Percentiles rank a stretch among this genome's conserved stretches.
Conservation (phyloP, 1,284 basidiomycete species). For the Coniophora puteana region DNA sequence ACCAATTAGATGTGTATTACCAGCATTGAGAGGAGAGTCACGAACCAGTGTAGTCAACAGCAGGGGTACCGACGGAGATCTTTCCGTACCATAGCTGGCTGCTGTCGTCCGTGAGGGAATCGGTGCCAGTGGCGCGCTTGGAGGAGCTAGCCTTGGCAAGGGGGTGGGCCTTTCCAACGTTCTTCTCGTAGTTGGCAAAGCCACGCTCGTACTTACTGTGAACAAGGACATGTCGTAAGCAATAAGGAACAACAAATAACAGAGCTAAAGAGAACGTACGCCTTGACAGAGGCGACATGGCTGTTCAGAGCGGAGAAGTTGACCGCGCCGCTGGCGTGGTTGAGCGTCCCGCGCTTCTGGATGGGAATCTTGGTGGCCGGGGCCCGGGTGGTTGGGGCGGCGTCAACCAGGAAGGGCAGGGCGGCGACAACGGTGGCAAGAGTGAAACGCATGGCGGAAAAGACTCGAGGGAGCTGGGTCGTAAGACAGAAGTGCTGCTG, state of each 20-base stretch:
- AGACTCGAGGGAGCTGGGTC: too few relatives aligned
- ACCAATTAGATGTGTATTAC: slow-evolving; percentile 3
- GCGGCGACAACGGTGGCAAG: slow-evolving; percentile 9
- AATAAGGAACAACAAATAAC: too few relatives aligned
- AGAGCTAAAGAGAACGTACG: slow-evolving; percentile 9
- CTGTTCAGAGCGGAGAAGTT: slow-evolving; percentile 9
- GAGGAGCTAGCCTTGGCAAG: not conserved
- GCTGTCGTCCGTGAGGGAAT: slow-evolving; percentile 18
- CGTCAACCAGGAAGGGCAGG: slow-evolving; percentile 12
- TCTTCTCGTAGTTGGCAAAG: slow-evolving; percentile 12
- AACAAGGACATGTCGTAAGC: not conserved
- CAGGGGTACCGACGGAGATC: slow-evolving; percentile 30
- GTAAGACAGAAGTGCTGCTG: too few relatives aligned
- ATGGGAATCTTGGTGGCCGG: slow-evolving; percentile 8
- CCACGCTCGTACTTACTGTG: slow-evolving; percentile 18
- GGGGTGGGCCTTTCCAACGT: slow-evolving; percentile 11
- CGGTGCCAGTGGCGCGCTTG: slow-evolving; percentile 5
- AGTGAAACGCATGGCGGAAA: slow-evolving; percentile 16
- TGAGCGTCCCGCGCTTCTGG: slow-evolving; percentile 12
- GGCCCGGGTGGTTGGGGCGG: slow-evolving; percentile 6
- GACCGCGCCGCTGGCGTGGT: slow-evolving; percentile 10
- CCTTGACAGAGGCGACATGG: slow-evolving; percentile 9
- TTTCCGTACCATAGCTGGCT: slow-evolving; percentile 25
- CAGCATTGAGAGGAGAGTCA: not conserved
- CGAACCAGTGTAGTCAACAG: slow-evolving; percentile 13